Percentiles rank a stretch among this genome's conserved stretches.
Evolutionary conservation across 148 eudicot species (phyloP).

Genomic region (Cornus suecica): DNA sequence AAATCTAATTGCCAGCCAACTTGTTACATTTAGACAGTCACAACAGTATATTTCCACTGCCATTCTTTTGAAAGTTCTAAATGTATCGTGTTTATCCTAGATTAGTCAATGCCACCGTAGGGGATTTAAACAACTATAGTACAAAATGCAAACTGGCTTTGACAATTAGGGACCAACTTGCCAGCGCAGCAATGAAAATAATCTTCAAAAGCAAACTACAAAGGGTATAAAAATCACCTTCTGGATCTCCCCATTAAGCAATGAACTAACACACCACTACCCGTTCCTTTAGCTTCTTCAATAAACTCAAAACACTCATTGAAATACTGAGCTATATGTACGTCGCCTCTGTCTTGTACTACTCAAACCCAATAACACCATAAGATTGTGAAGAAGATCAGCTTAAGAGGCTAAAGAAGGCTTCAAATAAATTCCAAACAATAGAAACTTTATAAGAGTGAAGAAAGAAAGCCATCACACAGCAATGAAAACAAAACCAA

Average conservation of each 20-base stretch:
- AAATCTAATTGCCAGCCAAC: not conserved
- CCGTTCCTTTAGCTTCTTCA: slow-evolving; percentile 64
- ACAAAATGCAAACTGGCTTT: not conserved
- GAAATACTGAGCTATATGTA: slow-evolving; percentile 55
- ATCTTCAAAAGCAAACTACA: not conserved
- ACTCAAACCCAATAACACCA: slow-evolving; percentile 23
- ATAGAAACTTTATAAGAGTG: not conserved
- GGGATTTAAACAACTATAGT: not conserved
- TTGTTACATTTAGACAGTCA: not conserved
- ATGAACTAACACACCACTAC: slow-evolving; percentile 85
- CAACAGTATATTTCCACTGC: not conserved
- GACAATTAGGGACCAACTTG: not conserved
- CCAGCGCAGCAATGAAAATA: not conserved
- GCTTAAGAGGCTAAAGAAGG: not conserved
- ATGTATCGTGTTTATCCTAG: not conserved
- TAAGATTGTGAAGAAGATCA: slow-evolving; percentile 2
- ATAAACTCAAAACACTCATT: slow-evolving; percentile 77
- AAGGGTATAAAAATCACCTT: slow-evolving; percentile 46
- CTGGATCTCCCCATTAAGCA: slow-evolving; percentile 93
- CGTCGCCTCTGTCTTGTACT: slow-evolving; percentile 64
- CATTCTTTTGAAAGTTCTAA: too few species aligned
- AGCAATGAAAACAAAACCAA: not conserved
- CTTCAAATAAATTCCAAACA: not conserved
- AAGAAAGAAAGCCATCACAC: not conserved
- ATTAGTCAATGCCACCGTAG: not conserved